Percentiles rank a stretch among this genome's conserved stretches.
These are phyloP conservation scores for Penicilliopsis zonata DNA, from an alignment of 495 filamentous ascomycete genomes.

Conservation along the genomic window DNA sequence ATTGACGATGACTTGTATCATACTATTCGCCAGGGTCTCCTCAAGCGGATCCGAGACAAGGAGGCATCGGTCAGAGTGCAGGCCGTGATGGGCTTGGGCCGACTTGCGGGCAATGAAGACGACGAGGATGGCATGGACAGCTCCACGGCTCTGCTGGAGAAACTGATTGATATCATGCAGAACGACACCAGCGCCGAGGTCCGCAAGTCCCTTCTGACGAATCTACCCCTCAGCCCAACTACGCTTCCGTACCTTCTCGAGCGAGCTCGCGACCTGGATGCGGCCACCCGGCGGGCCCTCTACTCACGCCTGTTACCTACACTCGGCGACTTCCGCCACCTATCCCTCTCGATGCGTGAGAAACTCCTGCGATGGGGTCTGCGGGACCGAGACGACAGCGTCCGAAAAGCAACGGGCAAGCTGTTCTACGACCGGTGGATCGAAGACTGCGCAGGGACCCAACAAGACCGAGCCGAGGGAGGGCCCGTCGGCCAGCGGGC, in stretches of 20 bases:
- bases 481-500: slow-evolving; percentile 33
- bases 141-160: slow-evolving; percentile 53
- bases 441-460: slow-evolving; percentile 71
- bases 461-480: slow-evolving; percentile 32
- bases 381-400: slow-evolving; percentile 87
- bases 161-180: slow-evolving; percentile 82
- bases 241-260: slow-evolving; percentile 91
- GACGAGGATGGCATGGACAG: slow-evolving; percentile 60
- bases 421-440: slow-evolving; percentile 94
- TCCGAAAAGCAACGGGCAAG: slow-evolving; percentile 79
- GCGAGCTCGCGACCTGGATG: slow-evolving; percentile 79
- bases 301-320: slow-evolving; percentile 83
- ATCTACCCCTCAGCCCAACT: slow-evolving; percentile 64
- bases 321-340: slow-evolving; percentile 88
- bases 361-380: slow-evolving; percentile 93
- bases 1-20: slow-evolving; percentile 85
- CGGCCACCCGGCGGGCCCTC: slow-evolving; percentile 66
- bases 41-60: slow-evolving; percentile 84
- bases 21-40: slow-evolving; percentile 57
- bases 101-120: slow-evolving; percentile 68
- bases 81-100: slow-evolving; percentile 79
- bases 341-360: slow-evolving; percentile 91
- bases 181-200: slow-evolving; percentile 94
- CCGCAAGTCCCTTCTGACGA: slow-evolving; percentile 73
- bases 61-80: slow-evolving; percentile 85